These are phyloP conservation scores for Linnemannia schmuckeri DNA, from an alignment of 192 early-diverging fungal genomes.

Conservation along the genomic window DNA sequence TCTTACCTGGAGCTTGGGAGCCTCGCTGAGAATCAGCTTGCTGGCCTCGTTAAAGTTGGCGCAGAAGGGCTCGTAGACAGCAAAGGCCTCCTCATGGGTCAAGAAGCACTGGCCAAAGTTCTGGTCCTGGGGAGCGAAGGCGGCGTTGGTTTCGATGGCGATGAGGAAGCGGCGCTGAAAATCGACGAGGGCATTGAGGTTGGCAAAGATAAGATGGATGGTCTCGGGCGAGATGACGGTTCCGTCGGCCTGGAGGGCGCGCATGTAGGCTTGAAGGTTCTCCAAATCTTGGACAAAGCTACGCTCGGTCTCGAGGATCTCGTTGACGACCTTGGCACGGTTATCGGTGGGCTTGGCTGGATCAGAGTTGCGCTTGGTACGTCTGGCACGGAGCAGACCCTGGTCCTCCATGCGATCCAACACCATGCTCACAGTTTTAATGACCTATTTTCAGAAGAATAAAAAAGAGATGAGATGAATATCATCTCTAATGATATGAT, in stretches of 20 bases:
- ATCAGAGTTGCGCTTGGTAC: conserved; percentile 62
- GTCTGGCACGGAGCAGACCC: conserved; percentile 63
- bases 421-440: conserved; percentile 86
- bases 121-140: conserved; percentile 82
- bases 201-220: conserved; percentile 89
- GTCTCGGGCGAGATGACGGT: conserved; percentile 82
- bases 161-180: conserved; percentile 97
- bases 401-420: conserved; percentile 81
- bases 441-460: conserved; percentile 68
- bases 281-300: conserved; percentile 93
- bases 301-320: conserved; percentile 94
- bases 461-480: conserved; percentile 29
- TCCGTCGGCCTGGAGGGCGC: conserved; percentile 75
- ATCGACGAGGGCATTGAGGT: conserved; percentile 94
- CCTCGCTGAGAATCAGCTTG: conserved; percentile 77
- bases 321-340: conserved; percentile 87
- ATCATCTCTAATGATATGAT: conserved; percentile 1
- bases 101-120: conserved; percentile 89
- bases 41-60: conserved; percentile 88
- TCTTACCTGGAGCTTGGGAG: conserved; percentile 71
- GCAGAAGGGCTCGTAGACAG: conserved; percentile 94
- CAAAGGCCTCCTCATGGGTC: conserved; percentile 79
- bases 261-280: conserved; percentile 81
- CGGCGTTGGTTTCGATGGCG: conserved; percentile 85
- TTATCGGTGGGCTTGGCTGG: conserved; percentile 83